Evolutionary conservation across 306 rosid genomes (phyloP), one percentile per base, ranked within the genome.

Genomic region (Quercus robur): DNA sequence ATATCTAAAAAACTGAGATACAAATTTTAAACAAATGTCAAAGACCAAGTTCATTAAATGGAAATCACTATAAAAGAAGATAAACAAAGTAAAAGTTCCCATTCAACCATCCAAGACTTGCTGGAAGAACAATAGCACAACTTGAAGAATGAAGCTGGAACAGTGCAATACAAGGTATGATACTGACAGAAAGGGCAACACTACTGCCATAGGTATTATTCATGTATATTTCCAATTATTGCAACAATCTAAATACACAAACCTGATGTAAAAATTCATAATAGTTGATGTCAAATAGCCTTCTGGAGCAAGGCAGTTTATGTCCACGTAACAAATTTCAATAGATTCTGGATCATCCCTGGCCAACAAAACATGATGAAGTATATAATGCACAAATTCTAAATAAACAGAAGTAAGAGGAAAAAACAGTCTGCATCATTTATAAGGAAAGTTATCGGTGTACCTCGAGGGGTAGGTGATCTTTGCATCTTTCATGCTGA

Each of bases 401-500:
- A 18, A 75, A 64, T 74, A 46, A 30, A 75, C 51, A 72, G 70
- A 49, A 63, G 75, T 78, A 66, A 52, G 80, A 71, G 64, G 64
- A 74, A 78, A 41, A 41, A 51, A 26, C 23, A 70, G n/a, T 75
- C 26, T 30, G 73, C 75, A 70, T 83, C 69, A 28, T 55, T 57
- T 71, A 49, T 71, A 26, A 71, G 44, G 33, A 77, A 3, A 25
- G 38, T 44, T 52, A 56, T 70, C 51, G 12, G 59, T 69, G 73
- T 88, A 95, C 99, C 99, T 89, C 78, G 98, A 89, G 31, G 99
- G 99, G 77, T 90, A 95, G 87, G 89, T 91, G 80, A 91, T 91
- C 85, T 72, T 91, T 20, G 91, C 80, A 17, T 88, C 97, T 81
- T 89, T 89, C 80, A 85, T 81, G 86, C 99, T 95, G 92, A 75